Evolutionary conservation across 2,329 filamentous ascomycete genomes (phyloP).

Genomic region (Sporothrix luriei): DNA sequence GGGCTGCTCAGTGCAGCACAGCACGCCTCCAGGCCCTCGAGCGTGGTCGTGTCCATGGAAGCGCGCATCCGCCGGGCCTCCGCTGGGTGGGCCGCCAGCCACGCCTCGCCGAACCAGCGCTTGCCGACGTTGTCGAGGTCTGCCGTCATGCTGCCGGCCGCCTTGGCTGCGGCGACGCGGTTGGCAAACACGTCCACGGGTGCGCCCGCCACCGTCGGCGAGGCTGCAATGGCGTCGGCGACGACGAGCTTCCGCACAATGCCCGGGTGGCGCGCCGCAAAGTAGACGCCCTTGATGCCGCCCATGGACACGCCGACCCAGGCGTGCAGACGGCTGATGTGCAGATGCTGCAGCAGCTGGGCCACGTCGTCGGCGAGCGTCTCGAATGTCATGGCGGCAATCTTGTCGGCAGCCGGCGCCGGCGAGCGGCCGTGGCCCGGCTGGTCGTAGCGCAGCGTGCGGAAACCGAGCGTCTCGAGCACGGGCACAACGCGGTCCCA

Average conservation of each 20-base stretch:
- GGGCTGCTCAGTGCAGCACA: constrained; percentile 45
- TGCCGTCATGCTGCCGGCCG: constrained; percentile 42
- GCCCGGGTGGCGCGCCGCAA: constrained; percentile 46
- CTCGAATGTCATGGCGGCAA: constrained; percentile 45
- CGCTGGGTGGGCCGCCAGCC: constrained; percentile 43
- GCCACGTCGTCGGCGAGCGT: constrained; percentile 39
- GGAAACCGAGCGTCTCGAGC: constrained; percentile 44
- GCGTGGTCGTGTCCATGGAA: constrained; percentile 45
- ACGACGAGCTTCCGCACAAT: constrained; percentile 46
- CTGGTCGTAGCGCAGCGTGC: constrained; percentile 49
- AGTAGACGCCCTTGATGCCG: constrained; percentile 47
- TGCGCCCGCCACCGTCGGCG: constrained; percentile 44
- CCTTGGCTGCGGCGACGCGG: constrained; percentile 43
- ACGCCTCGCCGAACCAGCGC: constrained; percentile 48
- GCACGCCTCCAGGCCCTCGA: constrained; percentile 50
- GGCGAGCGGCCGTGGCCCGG: constrained; percentile 49
- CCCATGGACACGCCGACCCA: constrained; percentile 54
- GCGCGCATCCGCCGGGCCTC: constrained; percentile 45
- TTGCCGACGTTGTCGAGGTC: constrained; percentile 44
- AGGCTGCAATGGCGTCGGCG: constrained; percentile 48
- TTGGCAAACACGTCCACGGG: constrained; percentile 44
- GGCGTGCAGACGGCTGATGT: constrained; percentile 42
- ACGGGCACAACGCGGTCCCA: constrained; percentile 48
- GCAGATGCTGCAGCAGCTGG: constrained; percentile 43
- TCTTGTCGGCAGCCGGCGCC: constrained; percentile 39